These are phyloP conservation scores for Sindora glabra DNA, from an alignment of 306 rosid species.

Conservation along the genomic window DNA sequence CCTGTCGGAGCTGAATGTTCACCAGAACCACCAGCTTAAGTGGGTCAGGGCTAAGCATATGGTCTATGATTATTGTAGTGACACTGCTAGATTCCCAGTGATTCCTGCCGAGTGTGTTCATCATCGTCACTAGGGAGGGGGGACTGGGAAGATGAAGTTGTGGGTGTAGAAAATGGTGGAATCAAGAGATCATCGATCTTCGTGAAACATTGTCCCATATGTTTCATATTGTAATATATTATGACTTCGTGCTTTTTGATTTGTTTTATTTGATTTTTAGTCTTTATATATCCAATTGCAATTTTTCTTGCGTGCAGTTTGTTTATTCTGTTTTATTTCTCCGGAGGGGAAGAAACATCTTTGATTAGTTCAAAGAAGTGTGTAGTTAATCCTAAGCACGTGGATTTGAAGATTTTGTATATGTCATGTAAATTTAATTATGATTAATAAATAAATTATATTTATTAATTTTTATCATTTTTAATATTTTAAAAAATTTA, in stretches of 20 bases:
- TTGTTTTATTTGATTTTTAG: neutral
- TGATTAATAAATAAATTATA: no score
- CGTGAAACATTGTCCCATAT: conserved; percentile 42
- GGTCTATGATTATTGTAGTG: conserved; percentile 85
- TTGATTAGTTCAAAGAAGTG: no score
- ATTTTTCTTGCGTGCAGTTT: no score
- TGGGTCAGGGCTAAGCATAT: conserved; percentile 90
- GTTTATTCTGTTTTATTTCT: no score
- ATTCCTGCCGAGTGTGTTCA: conserved; percentile 70
- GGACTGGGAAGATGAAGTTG: neutral
- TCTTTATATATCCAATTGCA: neutral
- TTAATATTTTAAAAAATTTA: no score
- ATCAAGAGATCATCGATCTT: no score
- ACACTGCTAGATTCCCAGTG: conserved; percentile 57
- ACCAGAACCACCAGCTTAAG: conserved; percentile 83
- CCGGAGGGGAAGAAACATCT: no score
- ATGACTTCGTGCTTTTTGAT: conserved; percentile 6
- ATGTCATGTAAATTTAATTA: no score
- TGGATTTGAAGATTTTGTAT: no score
- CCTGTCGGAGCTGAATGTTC: conserved; percentile 48
- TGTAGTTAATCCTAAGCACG: no score
- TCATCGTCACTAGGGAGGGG: conserved; percentile 38
- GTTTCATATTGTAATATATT: conserved; percentile 22
- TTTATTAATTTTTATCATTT: no score
- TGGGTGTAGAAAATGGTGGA: no score